Base-by-base conservation (phyloP, 129 eudicot species). In the Artemisia tridentata region DNA sequence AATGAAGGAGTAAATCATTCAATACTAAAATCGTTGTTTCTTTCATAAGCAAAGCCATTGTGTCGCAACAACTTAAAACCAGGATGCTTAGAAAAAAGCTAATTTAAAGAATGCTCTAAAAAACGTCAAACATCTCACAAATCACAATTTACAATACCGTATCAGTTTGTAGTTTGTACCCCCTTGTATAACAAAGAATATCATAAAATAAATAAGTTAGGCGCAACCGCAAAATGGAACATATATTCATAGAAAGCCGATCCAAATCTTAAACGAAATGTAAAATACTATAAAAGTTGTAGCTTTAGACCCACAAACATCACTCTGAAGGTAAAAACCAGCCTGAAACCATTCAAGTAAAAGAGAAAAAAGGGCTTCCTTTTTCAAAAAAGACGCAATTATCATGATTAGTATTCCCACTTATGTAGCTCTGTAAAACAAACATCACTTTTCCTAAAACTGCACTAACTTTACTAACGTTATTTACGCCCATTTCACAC, bases 271-370 rank as follows among this genome's bases (percentile, higher is more conserved):
- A 31, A 69, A 51, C 11, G 10, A 76, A 49, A 50, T 19, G 75
- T 38, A 50, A 7, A 60, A 50, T 68, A 11, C 43, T 27, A 20
- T 17, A 31, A 60, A 49, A 76, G 57, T 38, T 69, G 63, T 19
- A 49, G n/a, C 70, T 68, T 23, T 75, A 68, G 68, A 75, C 74
- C 74, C 43, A 59, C 47, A 46, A 50, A 67, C 53, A 47, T 68
- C 47, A 47, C 25, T 59, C 75, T 49, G 60, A 76, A 50, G 66
- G 54, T 65, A n/a, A 11, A 65, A 65, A 53, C 65, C 55, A 64
- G 14, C 57, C 23, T 65, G 16, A 41, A 74, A 15, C 67, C 59
- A 58, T 48, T 47, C 17, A 16, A 60, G 55, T 13, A 47, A 59
- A 47, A 46, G 49, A 17, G 59, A 45, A 11, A 49, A 57, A 59